Conservation (phyloP, 2,329 filamentous ascomycete species). For the Pezicula neosporulosa region DNA sequence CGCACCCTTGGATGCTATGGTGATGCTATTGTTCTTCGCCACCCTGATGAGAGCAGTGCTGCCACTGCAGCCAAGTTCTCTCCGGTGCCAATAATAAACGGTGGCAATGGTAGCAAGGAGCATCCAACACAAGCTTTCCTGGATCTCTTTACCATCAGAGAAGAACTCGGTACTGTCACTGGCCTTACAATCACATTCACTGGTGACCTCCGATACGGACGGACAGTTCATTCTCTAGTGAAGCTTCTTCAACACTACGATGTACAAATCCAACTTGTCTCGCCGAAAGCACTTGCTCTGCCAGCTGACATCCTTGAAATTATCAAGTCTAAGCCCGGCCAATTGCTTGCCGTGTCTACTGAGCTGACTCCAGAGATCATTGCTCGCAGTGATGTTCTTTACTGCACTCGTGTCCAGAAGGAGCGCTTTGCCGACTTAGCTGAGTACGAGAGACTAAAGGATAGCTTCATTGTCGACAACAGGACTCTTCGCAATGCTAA, state of each 20-base stretch:
- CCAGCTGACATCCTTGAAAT: slow-evolving; percentile 71
- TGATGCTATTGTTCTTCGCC: slow-evolving; percentile 93
- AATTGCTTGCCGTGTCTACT: slow-evolving; percentile 73
- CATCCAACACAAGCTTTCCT: slow-evolving; percentile 97
- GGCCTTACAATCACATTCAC: slow-evolving; percentile 95
- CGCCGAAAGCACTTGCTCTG: slow-evolving; percentile 74
- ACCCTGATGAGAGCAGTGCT: slow-evolving; percentile 79
- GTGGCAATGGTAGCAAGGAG: slow-evolving; percentile 91
- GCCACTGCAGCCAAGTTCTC: slow-evolving; percentile 83
- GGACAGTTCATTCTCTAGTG: slow-evolving; percentile 91
- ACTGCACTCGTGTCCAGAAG: slow-evolving; percentile 95
- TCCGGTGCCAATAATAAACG: slow-evolving; percentile 91
- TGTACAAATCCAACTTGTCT: slow-evolving; percentile 87
- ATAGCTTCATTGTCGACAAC: slow-evolving; percentile 87
- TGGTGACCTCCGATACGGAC: slow-evolving; percentile 88
- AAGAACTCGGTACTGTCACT: slow-evolving; percentile 93
- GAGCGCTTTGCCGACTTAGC: slow-evolving; percentile 83
- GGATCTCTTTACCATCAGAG: slow-evolving; percentile 96
- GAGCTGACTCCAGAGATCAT: slow-evolving; percentile 84
- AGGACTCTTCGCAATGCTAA: slow-evolving; percentile 87
- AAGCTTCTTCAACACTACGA: slow-evolving; percentile 95
- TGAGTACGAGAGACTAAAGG: slow-evolving; percentile 84
- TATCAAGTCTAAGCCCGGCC: slow-evolving; percentile 65
- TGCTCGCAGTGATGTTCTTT: slow-evolving; percentile 83
- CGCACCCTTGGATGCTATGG: slow-evolving; percentile 92